phyloP scores from a whole-genome alignment of 352 stramenopile genomes.

The Phytophthora pistaciae region DNA sequence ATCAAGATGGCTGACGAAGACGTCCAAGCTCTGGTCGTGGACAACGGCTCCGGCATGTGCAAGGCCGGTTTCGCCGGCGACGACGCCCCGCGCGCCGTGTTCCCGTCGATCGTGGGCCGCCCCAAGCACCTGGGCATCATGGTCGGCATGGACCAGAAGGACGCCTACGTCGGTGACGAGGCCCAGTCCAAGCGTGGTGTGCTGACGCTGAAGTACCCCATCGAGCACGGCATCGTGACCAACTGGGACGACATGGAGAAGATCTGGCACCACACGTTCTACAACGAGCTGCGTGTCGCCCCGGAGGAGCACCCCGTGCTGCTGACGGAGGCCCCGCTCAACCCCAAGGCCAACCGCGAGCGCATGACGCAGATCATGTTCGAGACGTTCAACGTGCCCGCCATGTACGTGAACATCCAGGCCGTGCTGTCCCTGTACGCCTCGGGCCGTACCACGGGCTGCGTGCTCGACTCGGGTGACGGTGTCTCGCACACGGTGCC shows the following conservation, averaged over 20 bases:
- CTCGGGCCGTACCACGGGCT: slow-evolving; percentile 94
- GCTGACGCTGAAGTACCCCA: slow-evolving; percentile 96
- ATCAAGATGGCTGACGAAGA: slow-evolving; percentile 75
- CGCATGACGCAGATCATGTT: slow-evolving; percentile 98
- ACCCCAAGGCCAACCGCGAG: slow-evolving; percentile 94
- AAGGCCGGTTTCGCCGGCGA: slow-evolving; percentile 99
- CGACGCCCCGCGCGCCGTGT: slow-evolving; percentile 97
- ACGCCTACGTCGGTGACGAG: slow-evolving; percentile 95
- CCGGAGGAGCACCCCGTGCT: slow-evolving; percentile 98
- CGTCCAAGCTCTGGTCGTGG: slow-evolving; percentile 84
- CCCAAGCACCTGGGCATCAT: slow-evolving; percentile 97
- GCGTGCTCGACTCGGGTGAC: slow-evolving; percentile 95
- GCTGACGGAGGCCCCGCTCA: slow-evolving; percentile 95
- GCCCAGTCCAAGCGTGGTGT: slow-evolving; percentile 95
- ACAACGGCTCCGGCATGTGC: slow-evolving; percentile 99
- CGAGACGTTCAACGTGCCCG: slow-evolving; percentile 95
- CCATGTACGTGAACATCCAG: slow-evolving; percentile 95
- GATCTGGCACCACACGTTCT: slow-evolving; percentile 99
- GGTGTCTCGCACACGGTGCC: slow-evolving; percentile 94
- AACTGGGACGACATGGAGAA: slow-evolving; percentile 99
- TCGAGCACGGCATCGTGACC: slow-evolving; percentile 99
- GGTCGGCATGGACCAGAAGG: slow-evolving; percentile 97
- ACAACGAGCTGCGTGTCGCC: slow-evolving; percentile 96
- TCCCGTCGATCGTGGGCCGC: slow-evolving; percentile 96
- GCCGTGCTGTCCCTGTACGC: slow-evolving; percentile 96